Evolutionary conservation across 148 eudicot species (phyloP), one percentile per base, ranked within the genome.

Genomic region (Vaccinium corymbosum): DNA sequence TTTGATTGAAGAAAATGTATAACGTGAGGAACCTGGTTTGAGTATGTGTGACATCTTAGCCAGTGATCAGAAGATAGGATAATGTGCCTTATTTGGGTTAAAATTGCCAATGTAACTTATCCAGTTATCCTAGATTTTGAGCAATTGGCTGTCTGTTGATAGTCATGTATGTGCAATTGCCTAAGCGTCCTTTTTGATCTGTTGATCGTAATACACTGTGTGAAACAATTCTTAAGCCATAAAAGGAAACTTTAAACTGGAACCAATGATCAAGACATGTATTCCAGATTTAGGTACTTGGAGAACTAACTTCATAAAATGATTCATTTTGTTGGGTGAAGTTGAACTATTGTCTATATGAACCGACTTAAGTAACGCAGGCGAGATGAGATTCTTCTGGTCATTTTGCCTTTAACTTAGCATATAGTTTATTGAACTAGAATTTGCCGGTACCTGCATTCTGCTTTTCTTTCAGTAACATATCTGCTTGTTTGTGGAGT

Each of bases 401-500:
- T n/a, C 20, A 13, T 76, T 76, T 76, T 13, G 11, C 4, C 32
- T n/a, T 50, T 49, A 22, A 50, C 56, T 49, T 76, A 50, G 66
- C 6, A 51, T 50, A 4, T 3, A 64, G 71, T 46, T 11, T 12
- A 16, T 42, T 16, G 46, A 29, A 53, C 12, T 35, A 56, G 68
- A 35, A 11, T 17, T 55, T 74, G 7, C 25, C 35, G 12, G 55
- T 16, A 5, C 78, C 42, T n/a, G 7, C 80, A 83, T 74, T 74
- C 20, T 50, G 25, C 73, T 16, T 82, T 71, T 16, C 66, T n/a
- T 72, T 72, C 55, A 0, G 78, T 55, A 75, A 38, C 49, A 20
- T 42, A 38, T 22, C 22, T 56, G 4, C 38, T 83, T 22, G 5
- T 83, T 79, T 84, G 81, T 89, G 81, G 84, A 88, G 83, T 87